Evolutionary conservation across 306 rosid genomes (phyloP).

Genomic region (Corylus heterophylla): DNA sequence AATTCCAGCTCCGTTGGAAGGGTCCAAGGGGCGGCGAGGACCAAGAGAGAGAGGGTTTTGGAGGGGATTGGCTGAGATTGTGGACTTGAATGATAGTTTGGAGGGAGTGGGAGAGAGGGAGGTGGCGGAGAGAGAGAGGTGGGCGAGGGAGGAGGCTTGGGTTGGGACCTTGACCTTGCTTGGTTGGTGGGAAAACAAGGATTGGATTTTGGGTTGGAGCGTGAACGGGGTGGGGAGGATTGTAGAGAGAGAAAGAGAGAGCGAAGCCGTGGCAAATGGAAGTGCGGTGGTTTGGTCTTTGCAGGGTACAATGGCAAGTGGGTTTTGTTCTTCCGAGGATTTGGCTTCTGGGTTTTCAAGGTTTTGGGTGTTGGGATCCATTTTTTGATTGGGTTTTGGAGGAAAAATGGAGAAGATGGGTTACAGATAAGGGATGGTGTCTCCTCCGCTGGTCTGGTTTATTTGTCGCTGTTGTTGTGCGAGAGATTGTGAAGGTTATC

Average conservation of each 20-base stretch:
- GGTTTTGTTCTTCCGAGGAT: constrained; percentile 44
- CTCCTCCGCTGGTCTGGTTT: constrained; percentile 3
- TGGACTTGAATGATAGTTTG: constrained; percentile 65
- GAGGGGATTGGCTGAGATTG: constrained; percentile 71
- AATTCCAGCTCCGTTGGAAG: constrained; percentile 72
- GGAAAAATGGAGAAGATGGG: not conserved
- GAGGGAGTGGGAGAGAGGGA: constrained; percentile 40
- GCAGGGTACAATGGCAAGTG: constrained; percentile 28
- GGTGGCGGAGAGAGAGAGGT: constrained; percentile 66
- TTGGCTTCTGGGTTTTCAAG: constrained; percentile 42
- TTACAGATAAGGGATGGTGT: constrained; percentile 26
- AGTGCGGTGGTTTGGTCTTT: constrained; percentile 14
- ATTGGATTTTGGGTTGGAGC: constrained; percentile 49
- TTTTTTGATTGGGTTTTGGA: constrained; percentile 24
- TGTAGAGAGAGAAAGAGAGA: constrained; percentile 69
- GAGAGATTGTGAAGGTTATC: not conserved
- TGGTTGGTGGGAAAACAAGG: constrained; percentile 49
- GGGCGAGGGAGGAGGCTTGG: constrained; percentile 78
- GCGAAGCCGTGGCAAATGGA: constrained; percentile 60
- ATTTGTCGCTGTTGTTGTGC: not conserved
- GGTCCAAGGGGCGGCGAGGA: constrained; percentile 82
- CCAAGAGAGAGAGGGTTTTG: constrained; percentile 60
- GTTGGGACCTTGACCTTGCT: constrained; percentile 65
- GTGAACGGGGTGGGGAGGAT: constrained; percentile 51
- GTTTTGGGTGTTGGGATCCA: constrained; percentile 47